Evolutionary conservation across 2,329 filamentous ascomycete genomes (phyloP).

Genomic region (Monosporascus cannonballus): DNA sequence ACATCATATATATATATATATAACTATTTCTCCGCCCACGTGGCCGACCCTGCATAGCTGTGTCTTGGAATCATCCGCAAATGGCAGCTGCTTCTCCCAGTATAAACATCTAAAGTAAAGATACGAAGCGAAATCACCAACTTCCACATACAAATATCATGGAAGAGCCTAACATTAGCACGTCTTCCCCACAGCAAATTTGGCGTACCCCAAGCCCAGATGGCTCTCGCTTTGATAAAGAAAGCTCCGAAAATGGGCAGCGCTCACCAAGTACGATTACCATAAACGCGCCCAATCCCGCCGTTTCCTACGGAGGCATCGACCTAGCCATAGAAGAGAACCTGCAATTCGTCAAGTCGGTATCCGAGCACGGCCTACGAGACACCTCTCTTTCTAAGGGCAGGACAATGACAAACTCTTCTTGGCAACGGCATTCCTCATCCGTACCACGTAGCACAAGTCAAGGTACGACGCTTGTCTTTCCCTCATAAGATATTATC

Average conservation of each 20-base stretch:
- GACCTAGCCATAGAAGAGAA: slow-evolving; percentile 31
- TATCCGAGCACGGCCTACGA: slow-evolving; percentile 18
- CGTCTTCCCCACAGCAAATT: not conserved
- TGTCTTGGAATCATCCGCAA: not conserved
- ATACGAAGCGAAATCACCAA: too few relatives aligned
- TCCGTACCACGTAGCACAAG: not conserved
- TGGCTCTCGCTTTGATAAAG: too few relatives aligned
- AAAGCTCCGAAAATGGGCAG: too few relatives aligned
- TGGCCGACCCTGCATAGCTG: not conserved
- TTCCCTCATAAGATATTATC: too few relatives aligned
- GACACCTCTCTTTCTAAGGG: slow-evolving; percentile 4
- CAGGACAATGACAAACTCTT: slow-evolving; percentile 7
- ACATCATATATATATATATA: not conserved
- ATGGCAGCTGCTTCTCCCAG: too few relatives aligned
- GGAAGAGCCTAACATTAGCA: not conserved
- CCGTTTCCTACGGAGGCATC: slow-evolving; percentile 26
- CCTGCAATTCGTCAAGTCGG: slow-evolving; percentile 22
- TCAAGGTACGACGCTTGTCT: not conserved
- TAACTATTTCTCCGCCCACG: not conserved
- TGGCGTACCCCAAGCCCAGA: too few relatives aligned
- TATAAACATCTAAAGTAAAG: too few relatives aligned
- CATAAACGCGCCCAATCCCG: slow-evolving; percentile 15
- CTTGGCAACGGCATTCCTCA: slow-evolving; percentile 8
- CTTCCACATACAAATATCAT: not conserved
- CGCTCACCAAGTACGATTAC: slow-evolving; percentile 2